Evolutionary conservation across 2,329 filamentous ascomycete genomes (phyloP).

Genomic region (Fusarium metavorans): DNA sequence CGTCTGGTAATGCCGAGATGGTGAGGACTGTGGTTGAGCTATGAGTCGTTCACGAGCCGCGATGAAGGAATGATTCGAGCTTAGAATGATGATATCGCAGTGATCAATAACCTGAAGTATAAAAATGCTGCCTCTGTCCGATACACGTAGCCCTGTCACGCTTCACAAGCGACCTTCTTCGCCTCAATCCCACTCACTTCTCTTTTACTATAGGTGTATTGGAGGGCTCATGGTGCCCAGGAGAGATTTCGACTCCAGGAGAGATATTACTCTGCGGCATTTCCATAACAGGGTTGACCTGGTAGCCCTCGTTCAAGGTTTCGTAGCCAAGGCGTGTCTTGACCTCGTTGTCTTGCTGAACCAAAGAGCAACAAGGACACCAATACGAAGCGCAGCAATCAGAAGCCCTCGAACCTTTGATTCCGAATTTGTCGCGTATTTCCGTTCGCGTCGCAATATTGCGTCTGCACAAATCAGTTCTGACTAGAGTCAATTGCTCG

Average conservation of each 20-base stretch:
- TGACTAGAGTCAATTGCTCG: rapidly evolving
- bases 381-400: not conserved
- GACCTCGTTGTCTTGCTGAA: not conserved
- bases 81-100: not conserved
- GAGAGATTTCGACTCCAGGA: rapidly evolving
- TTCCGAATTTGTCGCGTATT: not conserved
- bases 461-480: not conserved
- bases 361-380: not conserved
- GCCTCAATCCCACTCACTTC: not conserved
- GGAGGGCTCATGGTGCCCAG: not conserved
- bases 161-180: not conserved
- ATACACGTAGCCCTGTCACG: not conserved
- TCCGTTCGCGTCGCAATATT: not conserved
- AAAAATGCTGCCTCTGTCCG: not conserved
- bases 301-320: not conserved
- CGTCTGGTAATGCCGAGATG: not conserved
- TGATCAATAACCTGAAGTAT: not conserved
- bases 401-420: not conserved
- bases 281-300: not conserved
- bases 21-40: not conserved
- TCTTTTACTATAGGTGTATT: not conserved
- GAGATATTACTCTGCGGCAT: not conserved
- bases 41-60: not conserved
- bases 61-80: not conserved
- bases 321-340: not conserved